A percentile compares a stretch with the other conserved stretches of the same genome.
These are phyloP conservation scores for Fusarium redolens DNA, from an alignment of 2,329 filamentous ascomycete genomes.

Conservation along the genomic window DNA sequence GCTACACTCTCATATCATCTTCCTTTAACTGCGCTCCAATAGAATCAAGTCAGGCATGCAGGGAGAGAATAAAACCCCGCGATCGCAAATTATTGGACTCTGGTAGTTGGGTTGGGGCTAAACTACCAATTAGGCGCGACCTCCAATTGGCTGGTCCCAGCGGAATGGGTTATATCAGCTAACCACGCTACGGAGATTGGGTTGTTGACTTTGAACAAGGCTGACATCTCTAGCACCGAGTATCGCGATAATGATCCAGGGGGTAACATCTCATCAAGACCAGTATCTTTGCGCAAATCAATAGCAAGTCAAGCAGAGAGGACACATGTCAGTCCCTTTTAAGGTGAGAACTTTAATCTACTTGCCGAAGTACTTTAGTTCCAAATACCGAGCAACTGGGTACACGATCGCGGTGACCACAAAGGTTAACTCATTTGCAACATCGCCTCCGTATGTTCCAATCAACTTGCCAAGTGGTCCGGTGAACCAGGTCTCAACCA, in stretches of 20 bases:
- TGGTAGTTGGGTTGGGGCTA: background rate
- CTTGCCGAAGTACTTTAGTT: conserved; percentile 5
- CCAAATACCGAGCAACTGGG: background rate
- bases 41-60: rapidly evolving
- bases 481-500: conserved; percentile 10
- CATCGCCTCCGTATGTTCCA: background rate
- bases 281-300: background rate
- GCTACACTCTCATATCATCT: no score
- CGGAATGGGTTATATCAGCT: no score
- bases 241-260: background rate
- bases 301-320: no score
- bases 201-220: background rate
- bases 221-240: background rate
- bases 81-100: background rate
- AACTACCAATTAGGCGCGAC: background rate
- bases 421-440: conserved; percentile 11
- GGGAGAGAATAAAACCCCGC: background rate
- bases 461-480: conserved; percentile 4
- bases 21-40: no score
- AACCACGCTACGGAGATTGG: no score
- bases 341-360: background rate
- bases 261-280: rapidly evolving
- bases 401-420: conserved; percentile 6
- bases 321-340: no score
- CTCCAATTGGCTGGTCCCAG: background rate